phyloP scores from a whole-genome alignment of 805 yeast genomes.

The Phaffomyces thermotolerans region DNA sequence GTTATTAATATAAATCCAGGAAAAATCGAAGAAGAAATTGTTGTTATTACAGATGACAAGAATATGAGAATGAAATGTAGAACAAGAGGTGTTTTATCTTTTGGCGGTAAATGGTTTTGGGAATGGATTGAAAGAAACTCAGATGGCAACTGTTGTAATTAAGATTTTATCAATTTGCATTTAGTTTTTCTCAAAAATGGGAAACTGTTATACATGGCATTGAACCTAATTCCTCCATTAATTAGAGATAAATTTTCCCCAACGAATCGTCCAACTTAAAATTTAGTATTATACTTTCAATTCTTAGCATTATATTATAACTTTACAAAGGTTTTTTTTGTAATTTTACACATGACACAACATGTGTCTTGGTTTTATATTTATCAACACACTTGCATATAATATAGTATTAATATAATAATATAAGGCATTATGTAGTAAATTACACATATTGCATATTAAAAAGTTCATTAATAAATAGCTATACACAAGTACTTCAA shows the following conservation, averaged over 20 bases:
- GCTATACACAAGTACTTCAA: background rate
- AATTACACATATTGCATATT: no score
- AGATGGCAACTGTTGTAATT: conserved; percentile 48
- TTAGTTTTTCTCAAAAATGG: no score
- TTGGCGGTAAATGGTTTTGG: conserved; percentile 57
- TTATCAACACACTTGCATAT: background rate
- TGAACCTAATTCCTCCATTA: no score
- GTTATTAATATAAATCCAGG: no score
- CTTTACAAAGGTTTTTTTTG: background rate
- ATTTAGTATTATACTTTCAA: no score
- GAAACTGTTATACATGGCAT: no score
- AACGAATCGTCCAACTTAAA: no score
- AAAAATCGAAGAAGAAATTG: conserved; percentile 23
- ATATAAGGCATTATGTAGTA: no score
- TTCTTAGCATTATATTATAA: no score
- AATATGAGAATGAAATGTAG: conserved; percentile 64
- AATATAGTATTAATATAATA: no score
- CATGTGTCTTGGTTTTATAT: background rate
- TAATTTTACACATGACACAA: background rate
- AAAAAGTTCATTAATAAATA: no score
- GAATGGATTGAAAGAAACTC: conserved; percentile 38
- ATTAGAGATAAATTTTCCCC: no score
- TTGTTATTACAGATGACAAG: conserved; percentile 66
- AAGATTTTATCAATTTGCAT: background rate
- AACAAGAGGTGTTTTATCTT: conserved; percentile 45